Evolutionary conservation across 805 yeast genomes (phyloP), one percentile per base, ranked within the genome.

Genomic region (Martiniozyma abietophila): DNA sequence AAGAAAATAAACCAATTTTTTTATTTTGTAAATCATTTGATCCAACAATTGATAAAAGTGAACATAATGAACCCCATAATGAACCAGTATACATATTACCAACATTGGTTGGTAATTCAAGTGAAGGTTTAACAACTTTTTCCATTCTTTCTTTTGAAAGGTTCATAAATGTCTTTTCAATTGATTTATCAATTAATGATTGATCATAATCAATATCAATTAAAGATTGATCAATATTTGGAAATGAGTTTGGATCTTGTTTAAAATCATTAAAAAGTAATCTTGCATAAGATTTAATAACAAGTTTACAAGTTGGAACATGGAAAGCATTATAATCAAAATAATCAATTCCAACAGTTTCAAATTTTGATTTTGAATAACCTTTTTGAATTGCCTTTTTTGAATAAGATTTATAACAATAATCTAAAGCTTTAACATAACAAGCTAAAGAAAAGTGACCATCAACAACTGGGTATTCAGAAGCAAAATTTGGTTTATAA

Each of bases 21-120:
- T 86, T 84, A 50, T 72, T 73, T 59, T 79, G 85, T 49, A 89
- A 70, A 35, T 71, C 63, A 29, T 78, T 92, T 36, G 72, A 69
- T 28, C 84, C 88, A 43, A 80, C 80, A 54, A 68, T 81, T 55
- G 70, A 74, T 49, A 92, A 67, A 45, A 85, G 65, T 10, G 97
- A 89, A 21, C 89, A 71, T 40, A 92, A 70, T 6, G 95, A 74
- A 23, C 94, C 78, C 72, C 82, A 92, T 31, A 85, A 76, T 23
- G 96, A 83, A 44, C 88, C 97, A 29, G 97, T 84, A 73, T 92
- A 92, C 83, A 88, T 81, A 72, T 92, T 92, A 64, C 99, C 99
- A 43, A 94, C 85, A 64, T 89, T 89, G 44, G 97, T 89, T 54
- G 97, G 89, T 29, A 86, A 85, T 48, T 64, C 68, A 59, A 92